Evolutionary conservation across 805 yeast genomes (phyloP), one percentile per base, ranked within the genome.

Genomic region (Osmozyma mogii): DNA sequence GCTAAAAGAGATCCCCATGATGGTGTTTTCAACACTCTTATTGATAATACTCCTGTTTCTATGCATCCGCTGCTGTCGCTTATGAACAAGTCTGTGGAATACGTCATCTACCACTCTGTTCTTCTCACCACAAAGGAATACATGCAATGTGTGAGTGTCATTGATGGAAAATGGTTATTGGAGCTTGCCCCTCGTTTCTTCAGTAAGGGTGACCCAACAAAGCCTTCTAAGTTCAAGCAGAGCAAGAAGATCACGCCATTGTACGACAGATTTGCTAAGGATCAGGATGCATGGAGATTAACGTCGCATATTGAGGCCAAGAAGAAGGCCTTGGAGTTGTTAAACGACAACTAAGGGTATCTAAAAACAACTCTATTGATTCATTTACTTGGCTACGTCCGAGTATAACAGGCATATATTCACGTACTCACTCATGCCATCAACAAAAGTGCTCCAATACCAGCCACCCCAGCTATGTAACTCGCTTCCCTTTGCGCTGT

Each of bases 61-160:
- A 68, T 89, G 35, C 96, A 89, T 51, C 98, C 98, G 1, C 82
- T 94, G 2, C 81, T 94, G 36, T 59, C 85, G 4, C 52, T 89
- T 12, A 74, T 69, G 47, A 68, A 70, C 10, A 59, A 58, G 34
- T 70, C 68, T 21, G 83, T 89, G 9, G 89, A 82, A 36, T 84
- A 84, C 56, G 80, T 87, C 25, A 53, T 89, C 6, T 88, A 84
- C 46, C 87, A 87, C 46, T 82, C 87, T 18, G 65, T 87, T 30
- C 71, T 87, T 17, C 65, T 85, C 40, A 89, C 98, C 0, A 72
- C 82, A 10, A 77, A 78, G 47, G 97, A 89, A 63, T 92, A 83
- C 48, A 85, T 89, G 95, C 82, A 92, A 32, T 85, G 85, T 43
- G 78, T 81, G 17, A 81, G 88, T 11, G 70, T 71, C n/a, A 74